Conservation (phyloP, 768 basidiomycete genomes). For the Clitopilus hobsonii region DNA sequence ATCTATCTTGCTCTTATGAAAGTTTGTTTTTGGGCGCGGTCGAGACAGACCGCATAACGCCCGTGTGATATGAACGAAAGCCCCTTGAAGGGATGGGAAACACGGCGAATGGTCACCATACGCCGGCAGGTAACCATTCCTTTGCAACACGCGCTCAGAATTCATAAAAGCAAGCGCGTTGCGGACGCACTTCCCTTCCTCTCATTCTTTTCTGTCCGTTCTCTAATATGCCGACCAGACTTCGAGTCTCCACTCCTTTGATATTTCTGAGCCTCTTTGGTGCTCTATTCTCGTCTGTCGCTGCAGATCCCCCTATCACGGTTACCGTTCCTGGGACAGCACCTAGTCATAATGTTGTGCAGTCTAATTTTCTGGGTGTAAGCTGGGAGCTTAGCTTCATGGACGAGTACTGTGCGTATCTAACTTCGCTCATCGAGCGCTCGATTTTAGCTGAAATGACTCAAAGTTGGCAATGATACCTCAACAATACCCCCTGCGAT, state of each 20-base stretch:
- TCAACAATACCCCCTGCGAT: conserved; percentile 46
- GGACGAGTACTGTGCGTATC: conserved; percentile 45
- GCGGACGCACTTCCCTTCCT: neutral
- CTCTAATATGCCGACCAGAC: conserved; percentile 1
- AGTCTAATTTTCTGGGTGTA: conserved; percentile 58
- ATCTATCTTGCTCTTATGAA: neutral
- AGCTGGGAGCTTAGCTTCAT: conserved; percentile 62
- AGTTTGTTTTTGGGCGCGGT: neutral
- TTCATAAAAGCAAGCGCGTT: neutral
- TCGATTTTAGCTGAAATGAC: neutral
- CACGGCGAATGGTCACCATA: neutral
- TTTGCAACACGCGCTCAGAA: neutral
- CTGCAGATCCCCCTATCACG: conserved; percentile 21
- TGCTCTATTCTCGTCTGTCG: conserved; percentile 4
- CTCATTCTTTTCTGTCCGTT: conserved; percentile 4
- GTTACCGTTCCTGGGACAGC: conserved; percentile 29
- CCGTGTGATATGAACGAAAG: neutral
- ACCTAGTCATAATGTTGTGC: conserved; percentile 32
- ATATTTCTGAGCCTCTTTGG: conserved; percentile 4
- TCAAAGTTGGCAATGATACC: conserved; percentile 48
- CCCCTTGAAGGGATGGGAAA: neutral
- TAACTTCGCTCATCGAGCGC: neutral
- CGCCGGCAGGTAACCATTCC: neutral
- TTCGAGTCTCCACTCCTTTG: conserved; percentile 10
- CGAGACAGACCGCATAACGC: neutral